Conservation (phyloP, 768 basidiomycete species). For the Cystobasidium tubakii region DNA sequence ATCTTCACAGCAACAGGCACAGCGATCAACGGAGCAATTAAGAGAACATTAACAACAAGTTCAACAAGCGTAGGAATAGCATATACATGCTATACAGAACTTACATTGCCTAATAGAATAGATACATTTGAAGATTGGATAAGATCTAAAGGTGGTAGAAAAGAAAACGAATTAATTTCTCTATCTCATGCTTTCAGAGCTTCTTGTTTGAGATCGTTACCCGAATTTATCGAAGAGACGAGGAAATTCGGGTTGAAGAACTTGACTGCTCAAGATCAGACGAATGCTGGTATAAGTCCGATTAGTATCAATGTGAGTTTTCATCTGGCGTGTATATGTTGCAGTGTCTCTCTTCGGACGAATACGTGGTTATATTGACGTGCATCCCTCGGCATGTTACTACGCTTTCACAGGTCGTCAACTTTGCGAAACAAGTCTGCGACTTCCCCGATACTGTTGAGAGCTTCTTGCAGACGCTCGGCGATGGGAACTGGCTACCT, state of each 20-base stretch:
- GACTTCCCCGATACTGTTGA: constrained; percentile 43
- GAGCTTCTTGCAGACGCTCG: constrained; percentile 42
- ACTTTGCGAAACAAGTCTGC: constrained; percentile 44
- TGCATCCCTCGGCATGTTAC: no score
- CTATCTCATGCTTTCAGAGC: constrained; percentile 43
- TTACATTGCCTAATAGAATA: constrained; percentile 31
- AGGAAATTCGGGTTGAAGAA: constrained; percentile 40
- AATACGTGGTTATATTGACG: no score
- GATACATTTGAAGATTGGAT: constrained; percentile 44
- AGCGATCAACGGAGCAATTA: constrained; percentile 41
- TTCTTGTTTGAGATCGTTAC: constrained; percentile 43
- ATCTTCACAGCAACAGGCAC: constrained; percentile 37
- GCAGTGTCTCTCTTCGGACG: no score
- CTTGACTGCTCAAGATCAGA: constrained; percentile 30
- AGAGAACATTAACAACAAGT: constrained; percentile 39
- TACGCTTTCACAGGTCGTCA: constrained; percentile 40
- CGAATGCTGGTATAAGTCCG: constrained; percentile 33
- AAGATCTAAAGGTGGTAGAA: constrained; percentile 36
- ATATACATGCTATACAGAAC: constrained; percentile 41
- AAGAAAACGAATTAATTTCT: constrained; percentile 45
- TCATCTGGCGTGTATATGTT: no score
- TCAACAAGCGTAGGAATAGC: constrained; percentile 40
- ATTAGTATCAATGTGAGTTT: constrained; percentile 39
- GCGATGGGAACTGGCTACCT: constrained; percentile 45
- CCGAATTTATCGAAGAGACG: constrained; percentile 45